Base-by-base conservation (phyloP, 352 stramenopile species). In the Globisporangium takayamanum region DNA sequence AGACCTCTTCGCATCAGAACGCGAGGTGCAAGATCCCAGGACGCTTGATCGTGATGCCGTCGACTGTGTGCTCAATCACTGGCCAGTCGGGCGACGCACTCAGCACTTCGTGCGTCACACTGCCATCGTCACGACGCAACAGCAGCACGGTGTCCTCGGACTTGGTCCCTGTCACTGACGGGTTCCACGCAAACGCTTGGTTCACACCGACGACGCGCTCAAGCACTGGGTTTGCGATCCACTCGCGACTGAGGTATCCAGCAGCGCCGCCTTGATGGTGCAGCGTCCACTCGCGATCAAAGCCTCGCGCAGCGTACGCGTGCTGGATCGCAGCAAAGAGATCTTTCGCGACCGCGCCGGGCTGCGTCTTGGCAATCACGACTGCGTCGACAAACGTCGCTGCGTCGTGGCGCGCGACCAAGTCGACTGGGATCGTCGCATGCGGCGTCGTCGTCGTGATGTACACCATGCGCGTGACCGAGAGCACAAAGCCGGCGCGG, bases 171-270 rank as follows among this genome's bases (percentile, higher is more conserved):
- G 80, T 77, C 22, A 90, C 63, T 18, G 80, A 87, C 33, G 80
- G 78, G 66, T 88, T 90, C 80, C 80, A 90, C 18, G 76, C 76
- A 62, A 75, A 90, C 42, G 74, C 80, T 33, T 87, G 72, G 60
- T 85, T 76, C 26, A 69, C 57, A 2, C 61, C 66, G 0, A 78
- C 76, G 8, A 79, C 63, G 5, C 66, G 57, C 25, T 70, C 67
- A 1, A 48, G 30, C 10, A 57, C 54, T 14, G 78, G 75, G 46
- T 74, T 87, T 16, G 78, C 80, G 42, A 87, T 79, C 80, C 80
- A 90, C 57, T 90, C 80, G 36, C 80, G 80, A 52, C 80, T 88
- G 51, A 79, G 74, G 66, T 88, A 90, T 4, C 76, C 80, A 7
- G 80, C 70, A 18, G 70, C 77, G 41, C 80, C 80, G 30, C 80